A percentile compares a stretch with the other conserved stretches of the same genome.
These are phyloP conservation scores for Backusella macrospora DNA, from an alignment of 192 early-diverging fungal species.

Conservation along the genomic window DNA sequence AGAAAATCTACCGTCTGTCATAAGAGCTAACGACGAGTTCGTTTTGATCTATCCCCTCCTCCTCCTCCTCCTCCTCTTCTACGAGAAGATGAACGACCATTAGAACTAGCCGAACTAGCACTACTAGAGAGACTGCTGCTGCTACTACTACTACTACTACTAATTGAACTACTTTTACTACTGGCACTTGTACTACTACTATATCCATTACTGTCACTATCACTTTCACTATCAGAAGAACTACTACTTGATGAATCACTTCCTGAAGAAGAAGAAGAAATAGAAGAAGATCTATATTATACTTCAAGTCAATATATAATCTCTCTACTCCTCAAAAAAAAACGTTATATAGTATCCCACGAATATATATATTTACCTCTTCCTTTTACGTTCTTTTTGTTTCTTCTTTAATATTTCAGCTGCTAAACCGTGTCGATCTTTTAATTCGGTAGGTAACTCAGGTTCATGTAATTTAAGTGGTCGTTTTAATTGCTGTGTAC, in stretches of 20 bases:
- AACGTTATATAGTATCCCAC: no score
- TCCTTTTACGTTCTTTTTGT: slow-evolving; percentile 38
- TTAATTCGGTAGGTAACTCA: slow-evolving; percentile 53
- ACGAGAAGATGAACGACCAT: not conserved
- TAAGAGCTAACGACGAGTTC: not conserved
- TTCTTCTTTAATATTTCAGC: slow-evolving; percentile 53
- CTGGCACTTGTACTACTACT: not conserved
- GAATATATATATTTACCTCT: slow-evolving; percentile 11
- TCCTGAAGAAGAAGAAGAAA: slow-evolving; percentile 17
- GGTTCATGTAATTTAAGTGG: slow-evolving; percentile 51
- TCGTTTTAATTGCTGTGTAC: slow-evolving; percentile 62
- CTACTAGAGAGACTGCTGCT: slow-evolving; percentile 24
- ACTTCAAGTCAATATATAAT: not conserved
- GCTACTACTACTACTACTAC: slow-evolving; percentile 31
- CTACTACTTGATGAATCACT: slow-evolving; percentile 19
- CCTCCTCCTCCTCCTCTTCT: not conserved
- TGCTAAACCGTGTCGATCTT: slow-evolving; percentile 46
- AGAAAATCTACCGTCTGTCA: not conserved
- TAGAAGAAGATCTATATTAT: not conserved
- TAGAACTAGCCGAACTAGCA: not conserved
- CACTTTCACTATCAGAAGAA: slow-evolving; percentile 15
- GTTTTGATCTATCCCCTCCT: not conserved
- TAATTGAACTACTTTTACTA: not conserved
- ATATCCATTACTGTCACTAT: slow-evolving; percentile 6
- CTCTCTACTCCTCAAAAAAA: no score